Evolutionary conservation across 768 basidiomycete genomes (phyloP).

Genomic region (Amanita subjunquillea): DNA sequence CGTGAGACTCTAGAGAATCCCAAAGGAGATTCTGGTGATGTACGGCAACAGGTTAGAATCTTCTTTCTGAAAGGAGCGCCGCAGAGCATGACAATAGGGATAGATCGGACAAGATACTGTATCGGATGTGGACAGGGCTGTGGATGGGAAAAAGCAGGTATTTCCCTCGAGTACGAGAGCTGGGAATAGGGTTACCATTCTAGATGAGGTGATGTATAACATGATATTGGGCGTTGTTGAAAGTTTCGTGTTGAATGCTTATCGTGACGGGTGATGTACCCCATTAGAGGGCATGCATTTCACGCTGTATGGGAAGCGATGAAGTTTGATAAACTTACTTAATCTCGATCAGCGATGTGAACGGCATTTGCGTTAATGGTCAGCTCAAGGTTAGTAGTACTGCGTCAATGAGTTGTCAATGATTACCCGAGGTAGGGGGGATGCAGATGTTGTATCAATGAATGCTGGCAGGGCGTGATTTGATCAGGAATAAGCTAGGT

Average conservation of each 20-base stretch:
- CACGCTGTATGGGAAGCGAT: neutral
- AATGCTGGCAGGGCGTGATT: neutral
- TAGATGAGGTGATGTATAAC: slow-evolving; percentile 27
- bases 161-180: neutral
- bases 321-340: neutral
- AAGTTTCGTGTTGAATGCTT: slow-evolving; percentile 20
- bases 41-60: neutral
- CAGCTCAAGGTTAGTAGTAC: neutral
- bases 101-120: neutral
- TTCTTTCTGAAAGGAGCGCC: slow-evolving; percentile 1
- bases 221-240: slow-evolving; percentile 31
- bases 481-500: neutral
- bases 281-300: neutral
- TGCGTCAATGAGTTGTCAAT: neutral
- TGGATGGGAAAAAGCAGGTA: neutral
- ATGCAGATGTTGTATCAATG: neutral
- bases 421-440: slow-evolving; percentile 2
- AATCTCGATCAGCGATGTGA: slow-evolving; percentile 1
- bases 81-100: slow-evolving; percentile 2
- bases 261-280: neutral
- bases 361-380: neutral
- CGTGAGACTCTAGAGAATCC: neutral
- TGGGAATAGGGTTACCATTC: slow-evolving; percentile 9
- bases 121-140: neutral
- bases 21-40: neutral